Evolutionary conservation across 805 yeast genomes (phyloP), one percentile per base, ranked within the genome.

Genomic region (Nakazawaea holstii): DNA sequence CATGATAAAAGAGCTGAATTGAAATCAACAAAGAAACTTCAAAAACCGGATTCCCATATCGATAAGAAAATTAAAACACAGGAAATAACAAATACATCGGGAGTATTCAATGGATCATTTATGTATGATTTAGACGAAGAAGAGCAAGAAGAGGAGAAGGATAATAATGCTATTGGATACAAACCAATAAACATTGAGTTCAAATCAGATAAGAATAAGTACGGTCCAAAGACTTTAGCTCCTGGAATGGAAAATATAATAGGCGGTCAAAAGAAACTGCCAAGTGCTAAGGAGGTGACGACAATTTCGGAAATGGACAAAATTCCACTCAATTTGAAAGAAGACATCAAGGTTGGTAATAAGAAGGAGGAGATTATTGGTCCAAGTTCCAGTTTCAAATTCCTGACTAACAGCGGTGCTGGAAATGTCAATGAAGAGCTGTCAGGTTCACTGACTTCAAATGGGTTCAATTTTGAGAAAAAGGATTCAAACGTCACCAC

Each of bases 81-180:
- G 5, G 24, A 27, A 35, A 20, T 35, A n/a, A 41, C 45, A 7
- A 47, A 47, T 26, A 41, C 39, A 13, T 37, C 43, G 10, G 49
- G 49, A 11, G 35, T 47, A 14, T 47, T 47, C 15, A 41, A 33
- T 35, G 49, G 49, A 8, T 40, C 49, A 11, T 46, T 46, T 11
- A 40, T 46, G 45, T 46, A 46, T 14, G 49, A 46, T 29, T 40
- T 46, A 15, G 49, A 46, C 24, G 49, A 46, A 17, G 45, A 46
- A 28, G 49, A 46, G 10, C 41, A 46, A n/a, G 42, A 26, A 27
- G 14, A 24, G 8, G 37, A 35, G 17, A 15, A 14, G 8, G 7
- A 15, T 13, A 29, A 40, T 7, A 15, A 11, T 9, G 8, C 42
- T 10, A 38, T 38, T 20, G 27, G 26, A 4, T 38, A 30, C 15